Conservation (phyloP, 345 rosid genomes). For the Salix exigua region DNA sequence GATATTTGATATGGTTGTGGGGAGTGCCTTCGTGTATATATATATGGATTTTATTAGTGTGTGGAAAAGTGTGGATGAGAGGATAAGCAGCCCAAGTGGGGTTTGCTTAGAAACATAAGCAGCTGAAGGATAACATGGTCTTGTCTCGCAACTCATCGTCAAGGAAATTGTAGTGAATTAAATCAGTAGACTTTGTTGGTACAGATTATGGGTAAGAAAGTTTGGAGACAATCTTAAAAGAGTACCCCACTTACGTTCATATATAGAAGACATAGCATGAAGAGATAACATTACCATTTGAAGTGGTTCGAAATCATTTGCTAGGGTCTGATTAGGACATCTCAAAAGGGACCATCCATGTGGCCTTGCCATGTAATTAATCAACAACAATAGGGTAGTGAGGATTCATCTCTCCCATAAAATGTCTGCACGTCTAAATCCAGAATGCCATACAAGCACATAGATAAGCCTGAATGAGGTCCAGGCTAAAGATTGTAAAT, state of each 20-base stretch:
- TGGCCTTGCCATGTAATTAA: conserved; percentile 6
- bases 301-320: not conserved
- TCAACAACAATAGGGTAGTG: not conserved
- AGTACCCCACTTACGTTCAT: no score
- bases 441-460: not conserved
- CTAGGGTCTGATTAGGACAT: not conserved
- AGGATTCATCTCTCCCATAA: not conserved
- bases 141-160: conserved; percentile 23
- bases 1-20: not conserved
- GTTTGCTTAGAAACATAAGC: conserved; percentile 7
- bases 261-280: not conserved
- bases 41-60: not conserved
- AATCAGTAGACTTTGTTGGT: not conserved
- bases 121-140: conserved; percentile 31
- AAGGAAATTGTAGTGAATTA: not conserved
- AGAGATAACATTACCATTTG: not conserved
- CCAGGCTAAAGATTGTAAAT: not conserved
- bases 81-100: conserved; percentile 12
- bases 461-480: not conserved
- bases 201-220: not conserved
- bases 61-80: not conserved
- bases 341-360: conserved; percentile 4
- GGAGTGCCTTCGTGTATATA: not conserved
- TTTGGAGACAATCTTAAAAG: not conserved
- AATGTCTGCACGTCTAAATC: not conserved